Base-by-base conservation (phyloP, 148 eudicot genomes). In the Camellia sinensis region DNA sequence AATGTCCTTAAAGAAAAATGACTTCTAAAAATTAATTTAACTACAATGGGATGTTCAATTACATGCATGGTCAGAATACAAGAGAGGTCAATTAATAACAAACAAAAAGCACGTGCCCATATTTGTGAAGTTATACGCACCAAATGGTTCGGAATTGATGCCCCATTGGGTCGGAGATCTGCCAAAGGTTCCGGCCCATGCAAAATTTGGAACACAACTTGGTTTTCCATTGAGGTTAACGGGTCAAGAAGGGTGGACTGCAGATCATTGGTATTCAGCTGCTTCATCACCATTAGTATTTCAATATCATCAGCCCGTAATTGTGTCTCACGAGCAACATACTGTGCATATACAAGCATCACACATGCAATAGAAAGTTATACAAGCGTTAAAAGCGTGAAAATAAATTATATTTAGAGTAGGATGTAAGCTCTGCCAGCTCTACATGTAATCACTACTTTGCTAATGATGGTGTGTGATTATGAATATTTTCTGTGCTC, bases 281-380 rank as follows among this genome's bases (percentile, higher is more conserved):
- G n/a, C 66, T 83, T 81, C 66, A 68, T 78, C 81, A 68, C 67
- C 50, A 67, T 63, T 44, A 81, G 48, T 67, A 73, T 56, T 57
- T 85, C 86, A 67, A 75, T 75, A 75, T 85, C 83, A 43, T 73
- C 82, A 5, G 73, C 56, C 52, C 40, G 63, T 0, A 79, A 57
- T 60, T 78, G 50, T 46, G 64, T 76, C 76, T 81, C 77, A 43
- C 63, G 74, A 76, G 84, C 87, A 60, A 77, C 76, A 53, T 70
- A 79, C 87, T 87, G 81, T 71, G 76, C 64, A 78, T 5, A 67
- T 17, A 78, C 21, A 65, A 66, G 69, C n/a, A 75, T 80, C 71
- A 68, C 52, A 6, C 21, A 41, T 40, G 15, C 40, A 40, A 71
- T 14, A 59, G 65, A 7, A 56, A 41, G 48, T 63, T 46, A 77